phyloP scores from a whole-genome alignment of 2,329 filamentous ascomycete genomes.

The Scytalidium sp. region DNA sequence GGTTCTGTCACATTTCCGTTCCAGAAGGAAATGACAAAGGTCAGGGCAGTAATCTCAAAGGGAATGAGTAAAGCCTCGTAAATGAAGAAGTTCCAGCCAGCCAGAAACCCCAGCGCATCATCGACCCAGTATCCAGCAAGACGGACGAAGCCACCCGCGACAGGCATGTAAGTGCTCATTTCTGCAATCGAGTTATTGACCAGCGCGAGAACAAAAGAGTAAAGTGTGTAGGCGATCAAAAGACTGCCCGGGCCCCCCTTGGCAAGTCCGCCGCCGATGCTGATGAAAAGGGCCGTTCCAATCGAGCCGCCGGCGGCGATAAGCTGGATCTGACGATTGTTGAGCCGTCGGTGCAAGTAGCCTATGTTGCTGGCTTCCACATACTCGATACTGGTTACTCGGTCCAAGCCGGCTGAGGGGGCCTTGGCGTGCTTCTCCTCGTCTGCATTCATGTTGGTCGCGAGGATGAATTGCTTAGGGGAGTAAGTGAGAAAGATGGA shows the following conservation, averaged over 20 bases:
- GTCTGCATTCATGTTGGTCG: no score
- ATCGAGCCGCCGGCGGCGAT: slow-evolving; percentile 46
- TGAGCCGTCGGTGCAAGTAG: slow-evolving; percentile 30
- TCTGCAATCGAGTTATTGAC: slow-evolving; percentile 36
- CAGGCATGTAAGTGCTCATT: slow-evolving; percentile 54
- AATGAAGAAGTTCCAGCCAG: slow-evolving; percentile 61
- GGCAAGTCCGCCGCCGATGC: slow-evolving; percentile 37
- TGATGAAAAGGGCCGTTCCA: slow-evolving; percentile 45
- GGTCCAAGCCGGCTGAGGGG: no score
- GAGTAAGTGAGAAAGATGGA: no score
- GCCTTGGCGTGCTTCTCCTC: no score
- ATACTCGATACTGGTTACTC: no score
- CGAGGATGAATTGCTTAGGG: no score
- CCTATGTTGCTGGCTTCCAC: no score
- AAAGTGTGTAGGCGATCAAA: slow-evolving; percentile 44
- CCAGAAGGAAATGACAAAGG: slow-evolving; percentile 43
- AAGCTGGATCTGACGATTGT: slow-evolving; percentile 45
- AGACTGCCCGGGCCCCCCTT: slow-evolving; percentile 30
- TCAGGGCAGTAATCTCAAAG: slow-evolving; percentile 39
- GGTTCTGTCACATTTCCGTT: slow-evolving; percentile 32
- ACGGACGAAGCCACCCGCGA: slow-evolving; percentile 49
- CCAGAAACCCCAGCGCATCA: slow-evolving; percentile 50
- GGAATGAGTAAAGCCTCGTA: slow-evolving; percentile 48
- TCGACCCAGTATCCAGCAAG: slow-evolving; percentile 54
- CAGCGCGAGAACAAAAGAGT: slow-evolving; percentile 36